Base-by-base conservation (phyloP, 1,139 yeast species). In the Pichiaceae sp. region DNA sequence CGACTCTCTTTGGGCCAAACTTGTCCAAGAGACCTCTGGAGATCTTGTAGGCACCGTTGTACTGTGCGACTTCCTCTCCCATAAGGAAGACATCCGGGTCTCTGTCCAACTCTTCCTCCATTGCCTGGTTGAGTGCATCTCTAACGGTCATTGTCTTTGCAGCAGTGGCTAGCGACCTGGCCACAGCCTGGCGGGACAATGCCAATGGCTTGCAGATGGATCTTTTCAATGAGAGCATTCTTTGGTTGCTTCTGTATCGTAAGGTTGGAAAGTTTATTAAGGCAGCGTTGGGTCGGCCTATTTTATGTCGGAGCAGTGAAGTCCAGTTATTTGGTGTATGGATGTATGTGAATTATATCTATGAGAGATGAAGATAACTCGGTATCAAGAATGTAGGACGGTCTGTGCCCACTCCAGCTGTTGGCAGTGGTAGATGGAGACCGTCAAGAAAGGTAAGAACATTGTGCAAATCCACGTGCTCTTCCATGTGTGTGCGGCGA, bases 21-120 rank as follows among this genome's bases (percentile, higher is more conserved):
- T 96, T 77, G 65, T 93, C 98, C 57, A 91, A 73, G 49, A 91
- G 73, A 34, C 98, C 98, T 62, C 95, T 80, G 50, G 97, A 83
- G 45, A 91, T 84, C 71, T 91, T 91, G 72, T 91, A 91, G 43
- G 99, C 99, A 69, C 99, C 99, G 59, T 91, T 89, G 68, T 93
- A 91, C 64, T 89, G 97, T 37, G 95, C 98, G 48, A 91, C 98
- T 66, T 91, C 99, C 70, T 91, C 99, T 62, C 99, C 99, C 77
- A 91, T 83, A 54, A 91, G 66, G 71, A 86, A 91, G 34, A 91
- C 97, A 52, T 76, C 82, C 49, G 86, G 95, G 60, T 93, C 97
- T 50, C 89, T 76, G 69, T 91, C 97, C 72, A 91, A 75, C 68
- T 93, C 99, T 67, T 91, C 99, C 42, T 95, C 95, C 64, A 91